Base-by-base conservation (phyloP, 495 filamentous ascomycete species). In the Recurvomyces mirabilis region DNA sequence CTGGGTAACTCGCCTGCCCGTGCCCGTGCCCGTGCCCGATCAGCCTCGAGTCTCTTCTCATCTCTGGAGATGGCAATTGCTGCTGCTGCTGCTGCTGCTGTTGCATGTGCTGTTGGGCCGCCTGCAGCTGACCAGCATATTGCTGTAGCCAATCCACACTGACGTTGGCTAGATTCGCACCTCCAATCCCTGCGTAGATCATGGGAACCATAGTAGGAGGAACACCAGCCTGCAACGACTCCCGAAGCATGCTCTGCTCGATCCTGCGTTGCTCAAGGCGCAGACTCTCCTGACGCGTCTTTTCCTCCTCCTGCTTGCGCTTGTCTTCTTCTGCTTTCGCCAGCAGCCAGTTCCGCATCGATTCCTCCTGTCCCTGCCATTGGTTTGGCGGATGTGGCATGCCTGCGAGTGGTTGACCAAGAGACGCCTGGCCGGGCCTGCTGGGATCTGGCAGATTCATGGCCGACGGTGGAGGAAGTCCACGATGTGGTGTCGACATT, bases 311-410 rank as follows among this genome's bases (percentile, higher is more conserved):
- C 60, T 89, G 83, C 57, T 69, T 83, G 54, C 81, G 75, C 49
- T 74, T 75, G 47, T 91, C 85, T 52, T 94, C 89, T 63, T 95
- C 89, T 2, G 77, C 70, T 65, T 84, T 93, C 12, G 87, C 83
- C 36, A 72, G 60, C 2, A 94, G 69, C 86, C 84, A 95, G 47
- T 72, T 77, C 45, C 78, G 77, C 81, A 87, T 82, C 17, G 81
- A 74, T 25, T 89, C 81, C 50, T 94, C 87, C 25, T 78, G 72
- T 44, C 72, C 73, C 55, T 82, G 77, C 73, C 81, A 85, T 66
- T 75, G 74, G 32, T 71, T 61, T 9, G 87, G 82, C 12, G 86
- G 74, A 12, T 77, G 71, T 10, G 84, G 84, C 34, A 91, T 66
- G 32, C 73, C 64, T 37, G 60, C 54, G 3, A 57, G 36, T 17